Base-by-base conservation (phyloP, 1,284 basidiomycete genomes). In the Rhodotorula sp. region DNA sequence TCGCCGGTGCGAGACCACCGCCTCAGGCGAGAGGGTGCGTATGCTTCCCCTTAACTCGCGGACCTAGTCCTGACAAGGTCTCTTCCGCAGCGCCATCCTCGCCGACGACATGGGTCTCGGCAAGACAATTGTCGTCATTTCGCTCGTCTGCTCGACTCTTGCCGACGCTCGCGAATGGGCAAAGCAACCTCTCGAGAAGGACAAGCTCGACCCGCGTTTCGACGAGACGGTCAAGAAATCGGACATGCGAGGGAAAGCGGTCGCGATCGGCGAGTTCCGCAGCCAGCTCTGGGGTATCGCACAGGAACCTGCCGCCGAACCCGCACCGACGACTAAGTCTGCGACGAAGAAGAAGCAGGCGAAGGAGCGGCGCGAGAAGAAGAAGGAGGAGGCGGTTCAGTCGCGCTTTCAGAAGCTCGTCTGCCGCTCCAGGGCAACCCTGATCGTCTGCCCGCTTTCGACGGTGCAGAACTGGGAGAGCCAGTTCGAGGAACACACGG, bases 391-490 rank as follows among this genome's bases (percentile, higher is more conserved):
- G 57, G 72, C 53, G 29, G 66, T 70, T 44, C 69, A 61, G 84
- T 91, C 69, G 84, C 85, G 48, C 86, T 87, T 75, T 86, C 89
- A 66, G 15, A 58, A 62, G 32, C 88, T 96, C 76, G 90, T 90
- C 79, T 82, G 84, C 39, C 88, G 89, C 74, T 92, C 90, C 77
- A 87, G 93, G 56, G 96, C 90, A 13, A 98, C 96, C 1, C 82
- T 99, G n/a, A 91, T 99, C 75, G 87, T 99, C 34, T 98, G 96
- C 76, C 96, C 96, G 13, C 84, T 99, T 64, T 95, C 93, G 30
- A 97, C 96, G 2, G 92, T 99, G 1, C 88, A 91, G 57, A 99
- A 98, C 78, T 99, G 96, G 96, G 95, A 99, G 81, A 92, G 96
- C 73, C 96, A 99, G 80, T 91, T 99, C 79, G 86, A 89, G 69